A percentile compares a stretch with the other conserved stretches of the same genome.
phyloP scores from a whole-genome alignment of 306 rosid species.

The Corylus heterophylla region DNA sequence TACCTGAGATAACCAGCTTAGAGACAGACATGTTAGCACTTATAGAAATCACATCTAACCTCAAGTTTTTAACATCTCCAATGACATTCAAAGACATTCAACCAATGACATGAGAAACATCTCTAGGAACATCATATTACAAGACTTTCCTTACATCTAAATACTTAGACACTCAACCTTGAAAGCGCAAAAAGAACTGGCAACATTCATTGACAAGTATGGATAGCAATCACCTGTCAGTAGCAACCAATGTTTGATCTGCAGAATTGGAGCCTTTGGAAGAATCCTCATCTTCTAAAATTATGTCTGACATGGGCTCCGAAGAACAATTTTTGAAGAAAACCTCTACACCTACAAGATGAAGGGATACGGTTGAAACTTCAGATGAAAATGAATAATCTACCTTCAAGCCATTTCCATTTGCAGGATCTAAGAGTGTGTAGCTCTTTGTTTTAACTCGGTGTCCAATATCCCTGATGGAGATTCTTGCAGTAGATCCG shows the following conservation, averaged over 20 bases:
- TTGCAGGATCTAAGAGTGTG: slow-evolving; percentile 70
- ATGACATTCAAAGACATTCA: background rate
- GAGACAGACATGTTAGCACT: background rate
- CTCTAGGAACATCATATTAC: background rate
- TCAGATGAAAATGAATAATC: slow-evolving; percentile 83
- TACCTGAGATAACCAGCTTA: background rate
- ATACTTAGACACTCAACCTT: background rate
- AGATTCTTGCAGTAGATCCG: slow-evolving; percentile 85
- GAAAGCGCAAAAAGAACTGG: slow-evolving; percentile 15
- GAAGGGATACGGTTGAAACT: slow-evolving; percentile 67
- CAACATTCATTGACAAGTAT: slow-evolving; percentile 17
- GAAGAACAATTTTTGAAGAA: slow-evolving; percentile 74
- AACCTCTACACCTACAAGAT: slow-evolving; percentile 71
- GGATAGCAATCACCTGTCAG: slow-evolving; percentile 58
- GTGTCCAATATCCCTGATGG: slow-evolving; percentile 64
- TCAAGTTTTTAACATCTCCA: background rate
- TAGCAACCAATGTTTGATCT: slow-evolving; percentile 36
- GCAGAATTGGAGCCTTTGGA: slow-evolving; percentile 50
- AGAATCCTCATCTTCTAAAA: slow-evolving; percentile 63
- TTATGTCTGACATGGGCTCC: slow-evolving; percentile 66
- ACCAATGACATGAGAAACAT: slow-evolving; percentile 6
- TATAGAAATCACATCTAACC: background rate
- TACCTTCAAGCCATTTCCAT: slow-evolving; percentile 88
- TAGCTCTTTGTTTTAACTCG: slow-evolving; percentile 69
- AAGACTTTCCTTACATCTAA: background rate